Base-by-base conservation (phyloP, 164 flowering plant genomes). In the Annona cherimola region DNA sequence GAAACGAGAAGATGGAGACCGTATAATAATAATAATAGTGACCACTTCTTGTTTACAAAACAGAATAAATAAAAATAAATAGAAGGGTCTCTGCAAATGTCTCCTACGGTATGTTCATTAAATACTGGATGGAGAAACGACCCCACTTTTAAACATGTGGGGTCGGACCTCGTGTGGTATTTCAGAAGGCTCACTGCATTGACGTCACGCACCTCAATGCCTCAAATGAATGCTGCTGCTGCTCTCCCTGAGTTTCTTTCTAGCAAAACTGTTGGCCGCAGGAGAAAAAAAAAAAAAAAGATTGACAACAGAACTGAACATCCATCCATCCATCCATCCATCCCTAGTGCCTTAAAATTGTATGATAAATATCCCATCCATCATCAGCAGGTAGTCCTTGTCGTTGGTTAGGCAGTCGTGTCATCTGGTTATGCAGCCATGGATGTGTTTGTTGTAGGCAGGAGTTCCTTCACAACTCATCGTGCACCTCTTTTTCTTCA, bases 391-490 rank as follows among this genome's bases (percentile, higher is more conserved):
- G 20, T 42, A n/a, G 45, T 14, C 16, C 67, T 8, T 20, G 1
- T 6, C 3, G 9, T 2, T n/a, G 41, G 69, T 18, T 43, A 18
- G n/a, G 70, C 19, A 18, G 5, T 26, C 14, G 11, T 45, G 42
- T 42, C 12, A 50, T 68, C 59, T 50, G 43, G 70, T 68, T 26
- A 50, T 9, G 43, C 16, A 63, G 35, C 66, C 8, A 46, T 26
- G 35, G 11, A 26, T 26, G 26, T 5, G 4, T 68, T 11, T 7
- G 2, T 12, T 9, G 2, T 26, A 41, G 1, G 9, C 14, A 1
- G 0, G 40, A 14, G n/a, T 42, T 2, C 1, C 50, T 69, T 80
- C 71, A 81, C 65, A 81, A 72, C 46, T 81, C 84, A 45, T 81
- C 82, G 4, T 77, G 80, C 62, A 46, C 12, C 42, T 46, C 72